Base-by-base conservation (phyloP, 768 basidiomycete genomes). In the Sistotremastrum suecicum region DNA sequence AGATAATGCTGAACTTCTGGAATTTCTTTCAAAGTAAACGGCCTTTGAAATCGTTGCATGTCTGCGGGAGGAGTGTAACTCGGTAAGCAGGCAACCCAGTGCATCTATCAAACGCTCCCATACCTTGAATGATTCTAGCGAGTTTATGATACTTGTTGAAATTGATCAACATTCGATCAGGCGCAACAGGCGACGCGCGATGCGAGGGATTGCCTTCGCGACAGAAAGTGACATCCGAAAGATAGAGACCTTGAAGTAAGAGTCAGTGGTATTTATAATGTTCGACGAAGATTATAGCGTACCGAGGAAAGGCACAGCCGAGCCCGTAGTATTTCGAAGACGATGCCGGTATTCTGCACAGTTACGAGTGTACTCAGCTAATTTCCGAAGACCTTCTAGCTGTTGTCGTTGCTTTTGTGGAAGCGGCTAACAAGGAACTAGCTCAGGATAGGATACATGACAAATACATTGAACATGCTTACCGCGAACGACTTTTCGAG, bases 131-230 rank as follows among this genome's bases (percentile, higher is more conserved):
- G 53, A 94, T 89, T 56, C 80, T 71, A 34, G 83, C 83, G 48
- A 92, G 71, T 59, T 88, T 94, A 57, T 85, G 83, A 55, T 95
- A 98, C 62, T 95, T 94, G 63, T 92, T 94, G 57, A 95, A 91
- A 63, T 99, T 99, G 59, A 98, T 71, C 36, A 99, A 65, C 54
- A 79, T 84, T 63, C 86, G 80, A 48, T 73, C 73, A 1, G 82
- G 69, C 45, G 78, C 78, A 47, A 76, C 61, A 0, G 90, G 85
- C 4, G 91, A 86, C 10, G 78, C 74, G 52, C 94, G 75, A 54
- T 82, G 70, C 9, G 85, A 82, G 10, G 87, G 83, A 59, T 97
- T 97, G 12, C 94, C 94, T 56, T 97, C 94, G 37, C 85, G 78
- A 58, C 89, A 94, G 63, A 98, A 98, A 5, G 90, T 97, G 48